Base-by-base conservation (phyloP, 1,139 yeast species). In the Eremothecium gossypii region DNA sequence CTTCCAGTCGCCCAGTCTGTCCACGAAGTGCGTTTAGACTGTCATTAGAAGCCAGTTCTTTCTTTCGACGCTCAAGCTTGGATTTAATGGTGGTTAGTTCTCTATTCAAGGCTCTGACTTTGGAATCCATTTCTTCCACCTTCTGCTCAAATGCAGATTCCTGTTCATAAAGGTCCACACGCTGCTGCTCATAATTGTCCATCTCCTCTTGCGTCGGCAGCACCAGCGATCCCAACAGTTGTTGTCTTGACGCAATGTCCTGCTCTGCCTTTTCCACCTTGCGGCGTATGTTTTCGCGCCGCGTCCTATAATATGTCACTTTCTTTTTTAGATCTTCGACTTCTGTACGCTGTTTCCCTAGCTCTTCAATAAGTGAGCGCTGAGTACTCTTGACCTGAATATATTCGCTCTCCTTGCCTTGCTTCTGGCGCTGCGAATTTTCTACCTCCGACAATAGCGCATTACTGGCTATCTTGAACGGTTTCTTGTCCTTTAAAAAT, bases 11-110 rank as follows among this genome's bases (percentile, higher is more conserved):
- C 39, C 57, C 51, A 8, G 51, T 52, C 6, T 60, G 55, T 35
- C 69, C 70, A 33, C 74, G 58, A 3, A 74, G 54, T 32, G 65
- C 67, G 1, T 79, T 55, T 51, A 33, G 30, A 36, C 14, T 36
- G 29, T 28, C 39, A 29, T 23, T 31, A 11, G 26, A 41, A 26
- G 11, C 39, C 30, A 27, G 23, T 35, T 12, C 33, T 12, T 13
- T 28, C 29, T 27, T 33, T 27, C 10, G 31, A 7, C 71, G 70
- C 55, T 79, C 86, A n/a, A 7, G 7, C 12, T 12, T 9, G 37
- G 34, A 10, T 31, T 29, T 10, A 10, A 34, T 14, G 4, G 29
- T 23, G 10, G 29, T 34, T 4, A 34, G 30, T 10, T 34, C 37
- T 23, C 37, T 34, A 30, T 47, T 50, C 10, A 45, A 27, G 11